Evolutionary conservation across 108 stramenopile genomes (phyloP), one percentile per base, ranked within the genome.

Genomic region (Nannochloropsis salina): DNA sequence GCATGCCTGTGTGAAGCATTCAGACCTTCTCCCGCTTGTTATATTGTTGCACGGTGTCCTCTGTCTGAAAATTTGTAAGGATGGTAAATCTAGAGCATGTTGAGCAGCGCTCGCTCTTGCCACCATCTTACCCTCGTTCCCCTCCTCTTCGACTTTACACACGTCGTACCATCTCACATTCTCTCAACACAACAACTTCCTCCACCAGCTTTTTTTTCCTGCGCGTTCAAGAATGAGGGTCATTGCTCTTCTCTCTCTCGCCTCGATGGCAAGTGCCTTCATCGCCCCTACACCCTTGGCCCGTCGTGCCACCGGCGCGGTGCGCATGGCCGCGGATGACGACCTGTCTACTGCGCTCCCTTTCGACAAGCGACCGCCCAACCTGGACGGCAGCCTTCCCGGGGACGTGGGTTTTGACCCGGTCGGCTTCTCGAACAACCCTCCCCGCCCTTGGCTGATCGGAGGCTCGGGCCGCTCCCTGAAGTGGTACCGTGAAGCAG

Each of bases 401-500:
- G 97, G 97, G 82, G 97, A 98, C 92, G 94, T 92, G 43, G 97
- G 97, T 83, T 98, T 98, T 92, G 97, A 98, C 92, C 97, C 97
- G 74, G 90, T 95, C 86, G 96, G 95, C 85, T 96, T 97, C 94
- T 94, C 96, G 85, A 96, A 94, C 91, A 93, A 90, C 82, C 95
- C 95, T 83, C 92, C 90, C 74, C 81, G 83, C 41, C 3, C 90
- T 2, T 94, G 91, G 92, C 86, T 92, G 90, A 93, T 93, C 87
- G 93, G 87, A 40, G 88, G 86, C 6, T 91, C 83, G 42, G 12
- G 82, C 41, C 85, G 85, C 84, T 83, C 83, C 45, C 83, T 91
- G 74, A 89, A 90, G 88, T 98, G 96, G 96, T 96, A 95, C 90
- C 95, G 96, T 89, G 97, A 98, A 91, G 96, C 97, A 84, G 97